A percentile compares a stretch with the other conserved stretches of the same genome.
phyloP scores from a whole-genome alignment of 2,329 filamentous ascomycete genomes.

The Fusarium sp. region DNA sequence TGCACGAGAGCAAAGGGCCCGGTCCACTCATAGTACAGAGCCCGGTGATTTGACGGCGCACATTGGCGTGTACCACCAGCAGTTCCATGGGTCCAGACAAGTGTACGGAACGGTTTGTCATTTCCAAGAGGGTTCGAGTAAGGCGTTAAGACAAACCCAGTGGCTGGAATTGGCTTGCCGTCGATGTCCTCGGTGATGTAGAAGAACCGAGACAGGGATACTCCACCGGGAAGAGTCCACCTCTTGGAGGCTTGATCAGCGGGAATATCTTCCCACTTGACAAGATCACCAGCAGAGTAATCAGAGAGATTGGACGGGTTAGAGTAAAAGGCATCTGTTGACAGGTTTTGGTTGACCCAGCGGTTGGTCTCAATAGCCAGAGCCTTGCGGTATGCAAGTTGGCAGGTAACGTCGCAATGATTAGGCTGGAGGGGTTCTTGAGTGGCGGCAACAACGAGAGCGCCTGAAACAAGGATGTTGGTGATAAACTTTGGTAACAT shows the following conservation, averaged over 20 bases:
- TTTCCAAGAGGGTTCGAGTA: conserved; percentile 12
- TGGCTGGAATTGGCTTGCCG: conserved; percentile 9
- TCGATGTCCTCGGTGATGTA: conserved; percentile 15
- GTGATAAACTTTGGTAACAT: background rate
- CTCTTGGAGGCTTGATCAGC: background rate
- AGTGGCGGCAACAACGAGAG: background rate
- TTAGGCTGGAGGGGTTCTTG: conserved; percentile 5
- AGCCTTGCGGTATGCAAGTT: background rate
- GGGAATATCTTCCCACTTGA: conserved; percentile 17
- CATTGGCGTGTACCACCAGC: conserved; percentile 13
- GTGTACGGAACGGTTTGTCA: conserved; percentile 11
- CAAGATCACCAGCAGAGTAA: background rate
- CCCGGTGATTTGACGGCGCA: conserved; percentile 3
- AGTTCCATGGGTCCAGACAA: conserved; percentile 21
- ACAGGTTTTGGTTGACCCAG: conserved; percentile 10
- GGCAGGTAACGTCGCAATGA: conserved; percentile 5
- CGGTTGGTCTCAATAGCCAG: background rate
- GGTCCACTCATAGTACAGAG: conserved; percentile 8
- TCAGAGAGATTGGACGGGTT: conserved; percentile 3
- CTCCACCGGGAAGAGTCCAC: conserved; percentile 9
- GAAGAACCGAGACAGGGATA: conserved; percentile 6
- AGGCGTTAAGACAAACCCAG: conserved; percentile 1
- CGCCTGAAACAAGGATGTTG: background rate
- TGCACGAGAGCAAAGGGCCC: background rate
- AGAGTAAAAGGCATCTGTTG: background rate